Base-by-base conservation (phyloP, 2,329 filamentous ascomycete species). In the Colletotrichum filicis region DNA sequence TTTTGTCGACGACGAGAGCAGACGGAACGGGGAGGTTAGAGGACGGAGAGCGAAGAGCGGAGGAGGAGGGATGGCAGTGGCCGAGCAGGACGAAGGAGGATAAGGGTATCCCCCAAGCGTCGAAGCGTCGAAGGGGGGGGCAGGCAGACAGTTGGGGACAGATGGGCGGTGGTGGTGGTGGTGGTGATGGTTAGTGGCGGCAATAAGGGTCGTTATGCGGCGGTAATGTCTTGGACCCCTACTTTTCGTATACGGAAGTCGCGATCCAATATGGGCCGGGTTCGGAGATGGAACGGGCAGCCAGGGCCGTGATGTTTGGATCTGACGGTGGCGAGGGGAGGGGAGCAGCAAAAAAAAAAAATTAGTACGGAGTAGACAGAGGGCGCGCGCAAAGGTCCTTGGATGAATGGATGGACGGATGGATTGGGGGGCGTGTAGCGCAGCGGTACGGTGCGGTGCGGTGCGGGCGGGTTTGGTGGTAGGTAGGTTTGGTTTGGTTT, bases 21-120 rank as follows among this genome's bases (percentile, higher is more conserved):
- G n/a, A 14, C 78, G 16, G 82, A 30, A 30, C 14, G 32, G 46
- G 37, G 37, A 42, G 37, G 35, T 14, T 5, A 42, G 37, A 42
- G 6, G 37, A 42, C 37, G 37, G 37, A 42, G 37, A 35, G 32
- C 0, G 32, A 11, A 35, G 32, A 35, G 32, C 32, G 37, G 32
- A 57, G 28, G 35, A n/a, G 22, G 30, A 28, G 42, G 42, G 42
- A 49, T 49, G 19, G 42, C 1, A 56, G 16, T 19, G 52, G 19
- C 53, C 53, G 14, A 19, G 32, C 35, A 16, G 35, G 60, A 53
- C 37, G 58, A 24, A 62, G 64, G 42, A 70, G 28, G 28, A 65
- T 46, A 24, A 60, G 60, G 60, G 55, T 62, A 26, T 26, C 57
- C 66, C 65, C 57, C 46, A 62, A 26, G 37, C 32, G 42, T 42